phyloP scores from a whole-genome alignment of 31 red algal genomes.

The Endocladia muricata region DNA sequence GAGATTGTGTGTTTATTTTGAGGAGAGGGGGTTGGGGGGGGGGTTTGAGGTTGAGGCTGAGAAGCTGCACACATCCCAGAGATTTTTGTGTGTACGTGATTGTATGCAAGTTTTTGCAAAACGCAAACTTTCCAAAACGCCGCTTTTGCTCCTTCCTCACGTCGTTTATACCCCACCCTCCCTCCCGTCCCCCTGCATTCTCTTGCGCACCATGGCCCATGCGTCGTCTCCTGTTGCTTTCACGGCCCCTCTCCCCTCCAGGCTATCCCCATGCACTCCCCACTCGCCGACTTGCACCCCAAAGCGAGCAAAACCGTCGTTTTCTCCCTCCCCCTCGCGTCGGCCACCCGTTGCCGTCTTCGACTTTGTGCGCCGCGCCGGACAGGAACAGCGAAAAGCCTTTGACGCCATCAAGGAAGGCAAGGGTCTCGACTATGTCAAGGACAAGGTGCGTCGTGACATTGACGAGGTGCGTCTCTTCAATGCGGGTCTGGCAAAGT shows the following conservation, averaged over 20 bases:
- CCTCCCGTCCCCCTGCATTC: too few relatives aligned
- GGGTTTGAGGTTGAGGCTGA: too few relatives aligned
- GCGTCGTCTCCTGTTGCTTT: too few relatives aligned
- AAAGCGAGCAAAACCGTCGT: neutral
- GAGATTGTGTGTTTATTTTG: too few relatives aligned
- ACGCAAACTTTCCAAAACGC: too few relatives aligned
- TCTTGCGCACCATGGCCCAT: too few relatives aligned
- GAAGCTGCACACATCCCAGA: too few relatives aligned
- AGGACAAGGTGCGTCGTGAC: conserved; percentile 73
- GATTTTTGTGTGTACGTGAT: too few relatives aligned
- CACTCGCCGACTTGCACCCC: neutral
- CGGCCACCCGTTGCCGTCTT: conserved; percentile 38
- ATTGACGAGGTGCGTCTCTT: conserved; percentile 74
- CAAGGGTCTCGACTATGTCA: conserved; percentile 74
- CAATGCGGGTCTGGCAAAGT: conserved; percentile 76
- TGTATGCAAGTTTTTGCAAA: too few relatives aligned
- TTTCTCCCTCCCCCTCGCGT: neutral
- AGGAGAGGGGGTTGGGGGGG: too few relatives aligned
- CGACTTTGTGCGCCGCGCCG: conserved; percentile 67
- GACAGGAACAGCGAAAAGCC: conserved; percentile 61
- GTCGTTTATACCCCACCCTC: too few relatives aligned
- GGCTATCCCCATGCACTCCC: neutral
- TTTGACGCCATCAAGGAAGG: conserved; percentile 60
- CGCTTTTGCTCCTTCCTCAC: too few relatives aligned
- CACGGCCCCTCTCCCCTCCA: neutral